Evolutionary conservation across 1,284 basidiomycete genomes (phyloP), one percentile per base, ranked within the genome.

Genomic region (Fistulinella cinereoalba): DNA sequence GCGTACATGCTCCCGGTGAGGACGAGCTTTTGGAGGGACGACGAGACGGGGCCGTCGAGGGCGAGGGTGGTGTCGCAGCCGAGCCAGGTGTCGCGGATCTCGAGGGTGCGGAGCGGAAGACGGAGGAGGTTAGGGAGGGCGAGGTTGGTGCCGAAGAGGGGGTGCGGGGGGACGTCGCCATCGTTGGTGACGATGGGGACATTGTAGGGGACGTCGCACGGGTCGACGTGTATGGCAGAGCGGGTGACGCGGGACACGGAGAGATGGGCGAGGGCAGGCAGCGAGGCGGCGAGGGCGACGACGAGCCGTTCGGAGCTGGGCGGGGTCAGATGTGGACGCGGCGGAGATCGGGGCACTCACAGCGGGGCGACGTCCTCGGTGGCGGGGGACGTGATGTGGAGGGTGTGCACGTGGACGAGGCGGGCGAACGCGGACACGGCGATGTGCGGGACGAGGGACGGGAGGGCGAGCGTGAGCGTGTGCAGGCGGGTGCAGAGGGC

Each of bases 21-120:
- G 0, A 64, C 47, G 15, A 64, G 50, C 11, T 42, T 53, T 4
- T 67, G 43, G 5, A 64, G 9, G 3, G 44, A 18, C 0, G 52
- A 41, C 0, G 47, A 22, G 0, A 44, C 12, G 6, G 50, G 29
- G 11, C 15, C 36, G 7, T 47, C 38, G 22, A 51, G 10, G 9
- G 44, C 47, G 38, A 65, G 40, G 16, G 50, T 49, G n/a, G 63
- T 41, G 46, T 64, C 62, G 22, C 64, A 64, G 22, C 84, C 84
- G 46, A 88, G 75, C 64, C 84, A 83, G 0, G 83, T 86, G 57
- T 86, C 83, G 43, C 75, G 76, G 53, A 88, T 79, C 43, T 74
- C 72, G 52, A 88, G 80, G 51, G 74, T 76, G 33, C 71, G 74
- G 34, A 88, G 75, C 5, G 79, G 75, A 38, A 88, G 73, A 50